A percentile compares a stretch with the other conserved stretches of the same genome.
phyloP scores from a whole-genome alignment of 768 basidiomycete species.

The Leucocoprinus sp. region DNA sequence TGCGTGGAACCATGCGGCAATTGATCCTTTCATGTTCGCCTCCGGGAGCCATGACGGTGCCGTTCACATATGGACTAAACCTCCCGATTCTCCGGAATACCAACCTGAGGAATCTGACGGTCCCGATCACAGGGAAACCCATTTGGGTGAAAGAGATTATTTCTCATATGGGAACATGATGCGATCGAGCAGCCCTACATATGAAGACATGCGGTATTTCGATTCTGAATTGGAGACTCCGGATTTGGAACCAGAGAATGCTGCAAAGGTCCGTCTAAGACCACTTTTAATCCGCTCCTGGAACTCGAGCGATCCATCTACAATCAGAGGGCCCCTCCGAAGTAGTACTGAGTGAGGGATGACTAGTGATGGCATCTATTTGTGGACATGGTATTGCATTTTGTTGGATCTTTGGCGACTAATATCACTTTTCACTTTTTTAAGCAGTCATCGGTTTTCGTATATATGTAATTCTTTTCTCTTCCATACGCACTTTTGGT shows the following conservation, averaged over 20 bases:
- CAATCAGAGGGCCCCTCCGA: too few species aligned
- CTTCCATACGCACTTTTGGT: too few species aligned
- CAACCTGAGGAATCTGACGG: neutral
- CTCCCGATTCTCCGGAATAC: neutral
- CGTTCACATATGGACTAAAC: constrained; percentile 64
- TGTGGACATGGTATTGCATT: too few species aligned
- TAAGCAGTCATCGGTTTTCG: too few species aligned
- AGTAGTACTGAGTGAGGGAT: too few species aligned
- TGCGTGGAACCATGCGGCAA: constrained; percentile 67
- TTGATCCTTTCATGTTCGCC: constrained; percentile 64
- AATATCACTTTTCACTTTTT: too few species aligned
- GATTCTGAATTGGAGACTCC: neutral
- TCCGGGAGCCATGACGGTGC: constrained; percentile 74
- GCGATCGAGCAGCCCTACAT: constrained; percentile 3
- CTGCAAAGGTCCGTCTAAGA: neutral
- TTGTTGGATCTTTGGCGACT: too few species aligned
- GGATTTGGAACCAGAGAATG: neutral
- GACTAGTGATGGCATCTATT: too few species aligned
- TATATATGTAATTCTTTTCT: too few species aligned
- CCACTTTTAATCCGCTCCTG: neutral
- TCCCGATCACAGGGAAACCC: neutral
- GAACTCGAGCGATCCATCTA: constrained; percentile 5
- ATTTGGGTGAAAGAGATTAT: neutral
- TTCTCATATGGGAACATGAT: constrained; percentile 2
- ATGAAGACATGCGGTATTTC: neutral